Base-by-base conservation (phyloP, 495 filamentous ascomycete genomes). In the Geoglossum glabrum region DNA sequence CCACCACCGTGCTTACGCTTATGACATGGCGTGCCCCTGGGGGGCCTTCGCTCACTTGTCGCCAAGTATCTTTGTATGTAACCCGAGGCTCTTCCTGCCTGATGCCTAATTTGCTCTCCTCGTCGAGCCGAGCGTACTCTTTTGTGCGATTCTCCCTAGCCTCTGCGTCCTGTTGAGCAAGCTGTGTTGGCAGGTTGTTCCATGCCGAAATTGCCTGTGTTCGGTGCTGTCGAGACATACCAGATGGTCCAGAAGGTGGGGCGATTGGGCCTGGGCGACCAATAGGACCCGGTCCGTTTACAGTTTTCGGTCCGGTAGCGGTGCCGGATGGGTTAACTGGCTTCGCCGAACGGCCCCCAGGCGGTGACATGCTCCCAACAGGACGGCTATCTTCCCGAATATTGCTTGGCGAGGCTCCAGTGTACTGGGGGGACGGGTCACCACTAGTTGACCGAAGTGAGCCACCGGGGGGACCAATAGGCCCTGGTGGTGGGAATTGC, bases 41-140 rank as follows among this genome's bases (percentile, higher is more conserved):
- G 1, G 76, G 74, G 27, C 76, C 74, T 1, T 77, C 61, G 55
- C 71, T 72, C 10, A 76, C 74, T 30, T 79, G 76, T 13, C 76
- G 76, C 80, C 81, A 86, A 3, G 76, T 81, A 55, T 87, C 83
- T 55, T 75, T 76, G 60, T 84, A 79, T 17, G 65, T 65, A 13
- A 76, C 64, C 56, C 73, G 70, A 50, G 31, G 27, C 5, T 59
- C 28, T 7, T 59, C 36, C 26, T 33, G 33, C 19, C 31, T 55
- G 36, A 45, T 34, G 28, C 52, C 54, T 28, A 36, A 31, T 30
- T 43, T 21, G 34, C 68, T 61, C 55, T 68, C 69, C 23, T 66
- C 69, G n/a, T 71, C 70, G 40, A 65, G 64, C 43, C 65, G 68
- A 11, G 70, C 67, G 58, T 70, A 65, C 49, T 76, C 68, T 49